phyloP scores from a whole-genome alignment of 768 basidiomycete species.

The Termitomyces sp. region DNA sequence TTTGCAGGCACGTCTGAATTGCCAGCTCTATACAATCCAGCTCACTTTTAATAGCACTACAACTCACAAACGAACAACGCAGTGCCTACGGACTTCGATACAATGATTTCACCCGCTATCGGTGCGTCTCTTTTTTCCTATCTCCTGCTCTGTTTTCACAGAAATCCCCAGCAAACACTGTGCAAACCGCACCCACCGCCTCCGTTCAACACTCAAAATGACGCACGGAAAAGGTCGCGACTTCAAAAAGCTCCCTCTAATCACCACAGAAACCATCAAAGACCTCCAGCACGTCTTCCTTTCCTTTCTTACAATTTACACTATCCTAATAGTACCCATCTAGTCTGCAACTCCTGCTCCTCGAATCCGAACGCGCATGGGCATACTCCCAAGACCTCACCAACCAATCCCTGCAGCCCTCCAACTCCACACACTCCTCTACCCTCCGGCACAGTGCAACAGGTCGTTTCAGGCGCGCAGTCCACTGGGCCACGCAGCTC shows the following conservation, averaged over 20 bases:
- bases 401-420: slow-evolving; percentile 42
- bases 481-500: slow-evolving; percentile 73
- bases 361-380: slow-evolving; percentile 92
- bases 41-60: slow-evolving; percentile 51
- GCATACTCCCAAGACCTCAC: slow-evolving; percentile 80
- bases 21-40: not conserved
- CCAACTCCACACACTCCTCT: slow-evolving; percentile 44
- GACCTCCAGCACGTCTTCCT: slow-evolving; percentile 74
- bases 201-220: slow-evolving; percentile 78
- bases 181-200: slow-evolving; percentile 81
- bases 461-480: slow-evolving; percentile 73
- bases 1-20: slow-evolving; percentile 30
- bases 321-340: slow-evolving; percentile 3
- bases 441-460: slow-evolving; percentile 70
- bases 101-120: slow-evolving; percentile 82
- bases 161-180: slow-evolving; percentile 70
- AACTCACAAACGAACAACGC: slow-evolving; percentile 83
- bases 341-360: slow-evolving; percentile 78
- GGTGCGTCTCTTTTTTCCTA: slow-evolving; percentile 37
- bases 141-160: not conserved
- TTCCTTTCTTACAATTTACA: not conserved
- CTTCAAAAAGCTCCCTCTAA: slow-evolving; percentile 75
- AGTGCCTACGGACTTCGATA: slow-evolving; percentile 88
- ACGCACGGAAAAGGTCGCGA: slow-evolving; percentile 87
- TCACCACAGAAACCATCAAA: slow-evolving; percentile 65